phyloP scores from a whole-genome alignment of 228 moss, liverwort and hornwort genomes.

The Sphagnum fallax region DNA sequence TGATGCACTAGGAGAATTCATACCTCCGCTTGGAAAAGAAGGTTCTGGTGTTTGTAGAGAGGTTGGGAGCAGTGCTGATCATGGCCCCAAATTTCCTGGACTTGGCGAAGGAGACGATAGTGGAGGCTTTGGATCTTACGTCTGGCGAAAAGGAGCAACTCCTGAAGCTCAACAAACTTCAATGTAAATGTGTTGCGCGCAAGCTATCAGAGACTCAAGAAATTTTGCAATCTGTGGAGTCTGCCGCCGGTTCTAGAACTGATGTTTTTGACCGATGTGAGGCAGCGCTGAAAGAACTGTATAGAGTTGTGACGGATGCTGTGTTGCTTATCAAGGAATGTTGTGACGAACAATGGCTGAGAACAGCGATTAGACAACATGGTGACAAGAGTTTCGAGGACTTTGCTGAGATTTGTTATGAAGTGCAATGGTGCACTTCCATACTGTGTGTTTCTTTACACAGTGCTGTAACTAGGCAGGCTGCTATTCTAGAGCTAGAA shows the following conservation, averaged over 20 bases:
- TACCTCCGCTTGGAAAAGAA: no score
- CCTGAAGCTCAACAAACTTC: conserved; percentile 5
- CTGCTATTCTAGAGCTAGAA: neutral
- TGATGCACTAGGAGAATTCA: no score
- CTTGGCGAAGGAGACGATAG: neutral
- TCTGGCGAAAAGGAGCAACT: neutral
- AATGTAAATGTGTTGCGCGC: conserved; percentile 13
- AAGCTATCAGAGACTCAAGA: conserved; percentile 3
- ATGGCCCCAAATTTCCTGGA: neutral
- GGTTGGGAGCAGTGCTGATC: no score
- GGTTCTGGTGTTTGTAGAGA: no score
- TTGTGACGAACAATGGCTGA: conserved; percentile 10
- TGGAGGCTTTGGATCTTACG: neutral
- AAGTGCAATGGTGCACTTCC: conserved; percentile 11
- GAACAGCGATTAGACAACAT: conserved; percentile 7
- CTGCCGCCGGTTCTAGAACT: neutral
- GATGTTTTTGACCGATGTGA: neutral
- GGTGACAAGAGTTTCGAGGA: conserved; percentile 10
- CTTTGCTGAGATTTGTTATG: conserved; percentile 4
- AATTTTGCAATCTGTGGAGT: neutral
- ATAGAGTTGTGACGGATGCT: conserved; percentile 3
- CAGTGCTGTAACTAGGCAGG: neutral
- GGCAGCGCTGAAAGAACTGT: conserved; percentile 4
- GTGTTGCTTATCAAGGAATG: conserved; percentile 13
- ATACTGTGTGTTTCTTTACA: conserved; percentile 10